Conservation (phyloP, 306 rosid species). For the Carpinus viminea region DNA sequence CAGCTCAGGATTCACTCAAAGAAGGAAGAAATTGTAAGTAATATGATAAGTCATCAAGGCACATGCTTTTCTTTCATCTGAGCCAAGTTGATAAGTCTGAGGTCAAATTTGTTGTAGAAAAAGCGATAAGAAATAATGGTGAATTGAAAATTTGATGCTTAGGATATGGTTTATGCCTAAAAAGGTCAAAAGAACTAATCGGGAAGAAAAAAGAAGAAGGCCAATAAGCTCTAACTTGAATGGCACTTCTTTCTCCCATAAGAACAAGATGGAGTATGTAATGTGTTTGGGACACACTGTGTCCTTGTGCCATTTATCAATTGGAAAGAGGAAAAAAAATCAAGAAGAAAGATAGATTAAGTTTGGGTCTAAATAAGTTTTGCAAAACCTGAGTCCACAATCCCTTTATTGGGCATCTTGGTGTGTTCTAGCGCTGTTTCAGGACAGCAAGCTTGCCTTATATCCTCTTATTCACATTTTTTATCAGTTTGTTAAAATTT, state of each 20-base stretch:
- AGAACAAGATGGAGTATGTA: not conserved
- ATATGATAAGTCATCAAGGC: not conserved
- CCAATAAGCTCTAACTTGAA: not conserved
- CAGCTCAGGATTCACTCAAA: not conserved
- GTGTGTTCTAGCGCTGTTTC: not conserved
- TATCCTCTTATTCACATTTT: not conserved
- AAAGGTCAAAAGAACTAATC: not conserved
- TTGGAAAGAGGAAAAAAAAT: not conserved
- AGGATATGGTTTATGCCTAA: not conserved
- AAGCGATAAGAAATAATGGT: not conserved
- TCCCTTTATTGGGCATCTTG: not conserved
- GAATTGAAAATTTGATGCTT: not conserved
- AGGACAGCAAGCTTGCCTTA: not conserved
- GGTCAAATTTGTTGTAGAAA: not conserved
- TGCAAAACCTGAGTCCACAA: not conserved
- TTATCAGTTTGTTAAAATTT: not conserved
- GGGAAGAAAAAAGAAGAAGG: not conserved
- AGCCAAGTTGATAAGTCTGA: not conserved
- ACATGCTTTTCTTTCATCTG: not conserved
- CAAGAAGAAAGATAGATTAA: not conserved
- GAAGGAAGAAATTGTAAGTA: not conserved
- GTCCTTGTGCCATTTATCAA: not conserved
- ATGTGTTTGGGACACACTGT: not conserved
- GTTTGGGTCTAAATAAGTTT: not conserved
- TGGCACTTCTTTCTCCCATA: not conserved